phyloP scores from a whole-genome alignment of 83 land plant species.

The Picea mariana region DNA sequence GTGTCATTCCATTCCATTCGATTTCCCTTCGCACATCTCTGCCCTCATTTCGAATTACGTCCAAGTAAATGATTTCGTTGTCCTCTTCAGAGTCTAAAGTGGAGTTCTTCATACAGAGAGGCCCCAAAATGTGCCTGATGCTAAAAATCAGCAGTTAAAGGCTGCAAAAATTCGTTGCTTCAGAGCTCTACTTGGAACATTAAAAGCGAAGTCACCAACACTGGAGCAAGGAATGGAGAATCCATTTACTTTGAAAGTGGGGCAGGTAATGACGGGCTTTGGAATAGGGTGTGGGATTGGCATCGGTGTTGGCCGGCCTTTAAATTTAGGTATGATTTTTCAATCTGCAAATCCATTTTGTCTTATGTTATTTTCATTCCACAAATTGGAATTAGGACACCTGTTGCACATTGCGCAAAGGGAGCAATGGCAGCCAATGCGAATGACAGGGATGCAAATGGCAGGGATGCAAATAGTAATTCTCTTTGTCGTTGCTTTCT shows the following conservation, averaged over 20 bases:
- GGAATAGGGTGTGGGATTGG: conserved; percentile 98
- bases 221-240: conserved; percentile 45
- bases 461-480: conserved; percentile 1
- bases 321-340: conserved; percentile 56
- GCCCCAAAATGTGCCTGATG: too few species aligned
- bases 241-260: conserved; percentile 85
- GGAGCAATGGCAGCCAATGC: conserved; percentile 5
- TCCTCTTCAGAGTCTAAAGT: too few species aligned
- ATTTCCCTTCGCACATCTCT: too few species aligned
- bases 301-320: conserved; percentile 88
- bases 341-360: conserved; percentile 12
- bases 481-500: background rate
- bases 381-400: background rate
- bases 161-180: background rate
- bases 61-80: too few species aligned
- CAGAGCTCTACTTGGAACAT: background rate
- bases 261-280: conserved; percentile 94
- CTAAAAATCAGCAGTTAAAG: background rate
- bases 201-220: background rate
- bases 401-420: background rate
- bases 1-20: too few species aligned
- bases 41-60: too few species aligned
- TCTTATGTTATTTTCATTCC: too few species aligned
- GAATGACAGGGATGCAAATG: too few species aligned
- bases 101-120: too few species aligned